Base-by-base conservation (phyloP, 1,284 basidiomycete genomes). In the Tetrapyrgos nigripes region DNA sequence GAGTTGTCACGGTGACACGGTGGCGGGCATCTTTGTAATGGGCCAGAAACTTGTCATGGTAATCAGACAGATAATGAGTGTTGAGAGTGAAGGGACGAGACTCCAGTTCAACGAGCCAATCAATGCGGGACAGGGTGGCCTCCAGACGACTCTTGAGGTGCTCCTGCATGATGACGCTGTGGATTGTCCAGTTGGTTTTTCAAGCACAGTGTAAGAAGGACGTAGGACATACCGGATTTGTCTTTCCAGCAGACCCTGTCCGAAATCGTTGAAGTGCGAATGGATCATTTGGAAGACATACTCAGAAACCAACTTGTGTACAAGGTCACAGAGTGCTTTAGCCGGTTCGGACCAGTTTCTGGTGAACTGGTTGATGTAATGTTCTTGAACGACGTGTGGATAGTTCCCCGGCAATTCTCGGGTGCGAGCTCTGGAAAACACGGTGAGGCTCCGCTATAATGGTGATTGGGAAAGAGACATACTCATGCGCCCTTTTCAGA, bases 371-470 rank as follows among this genome's bases (percentile, higher is more conserved):
- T 68, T 59, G 47, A 92, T 87, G 48, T 82, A 84, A 0, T 68
- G 60, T 4, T 78, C 66, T 27, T 84, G 83, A 0, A 89, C 86
- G 0, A 83, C 75, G 62, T 88, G 91, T 0, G 89, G 89, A 59
- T 81, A 84, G 60, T 83, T 82, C 14, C 82, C 85, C 0, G 89
- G 88, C 0, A 92, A 76, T 66, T 92, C 88, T 4, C 88, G 84
- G 0, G 88, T 88, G 1, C 84, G 80, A 0, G 87, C 82, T 8
- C 90, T 92, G 57, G 8, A 51, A 54, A 33, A 45, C 14, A 10
- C 4, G 17, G 28, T 17, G 8, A 45, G 40, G 11, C 6, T 23
- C 11, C 33, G 19, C n/a, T n/a, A 26, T 11, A 1, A 23, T 21
- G n/a, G 11, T 35, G 54, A 28, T 19, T 48, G 9, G 21, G 37